Percentiles rank a stretch among this genome's conserved stretches.
Conservation (phyloP, 148 eudicot genomes). For the Chenopodium suecicum region DNA sequence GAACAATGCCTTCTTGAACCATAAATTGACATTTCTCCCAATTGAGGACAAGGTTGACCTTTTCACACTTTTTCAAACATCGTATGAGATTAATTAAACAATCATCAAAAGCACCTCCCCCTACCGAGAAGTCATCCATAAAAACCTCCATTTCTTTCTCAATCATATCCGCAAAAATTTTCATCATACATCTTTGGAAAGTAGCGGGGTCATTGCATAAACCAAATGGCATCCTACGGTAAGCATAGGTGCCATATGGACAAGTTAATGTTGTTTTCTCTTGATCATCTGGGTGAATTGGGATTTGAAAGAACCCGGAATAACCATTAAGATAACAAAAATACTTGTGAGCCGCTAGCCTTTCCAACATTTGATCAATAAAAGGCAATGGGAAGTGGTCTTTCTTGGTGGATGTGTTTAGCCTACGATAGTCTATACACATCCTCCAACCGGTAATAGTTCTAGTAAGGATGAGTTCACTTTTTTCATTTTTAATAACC, state of each 20-base stretch:
- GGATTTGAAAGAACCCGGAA: neutral
- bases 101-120: neutral
- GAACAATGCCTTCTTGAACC: too few species aligned
- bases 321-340: neutral
- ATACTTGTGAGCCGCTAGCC: neutral
- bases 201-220: neutral
- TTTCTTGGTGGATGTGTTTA: neutral
- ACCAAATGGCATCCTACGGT: neutral
- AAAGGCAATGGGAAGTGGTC: slow-evolving; percentile 12
- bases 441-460: neutral
- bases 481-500: neutral
- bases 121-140: too few species aligned
- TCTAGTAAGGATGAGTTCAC: neutral
- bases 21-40: too few species aligned
- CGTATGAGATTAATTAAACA: too few species aligned
- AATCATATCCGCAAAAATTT: neutral
- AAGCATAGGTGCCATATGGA: neutral
- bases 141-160: neutral
- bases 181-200: slow-evolving; percentile 1
- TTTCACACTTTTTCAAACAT: too few species aligned
- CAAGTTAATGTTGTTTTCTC: neutral
- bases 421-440: slow-evolving; percentile 16
- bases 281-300: neutral
- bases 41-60: too few species aligned
- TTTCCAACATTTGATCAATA: slow-evolving; percentile 8